Evolutionary conservation across 352 stramenopile species (phyloP), one percentile per base, ranked within the genome.

Genomic region (Phytophthora pluvialis): DNA sequence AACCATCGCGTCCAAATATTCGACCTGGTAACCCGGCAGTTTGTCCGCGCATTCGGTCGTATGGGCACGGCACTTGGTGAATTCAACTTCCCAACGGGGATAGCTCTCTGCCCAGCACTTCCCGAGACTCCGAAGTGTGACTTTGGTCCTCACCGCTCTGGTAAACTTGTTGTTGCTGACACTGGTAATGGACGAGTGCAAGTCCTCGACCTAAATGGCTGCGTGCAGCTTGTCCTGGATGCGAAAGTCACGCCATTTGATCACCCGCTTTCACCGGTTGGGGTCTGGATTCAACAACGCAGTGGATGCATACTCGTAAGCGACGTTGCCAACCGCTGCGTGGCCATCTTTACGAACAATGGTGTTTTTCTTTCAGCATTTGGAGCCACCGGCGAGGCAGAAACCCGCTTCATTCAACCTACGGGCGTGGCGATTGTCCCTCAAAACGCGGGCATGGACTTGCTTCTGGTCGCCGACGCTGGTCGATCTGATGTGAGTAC

Each of bases 1-100:
- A 93, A 93, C 48, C 83, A 93, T 52, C 81, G 81, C 25, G 39
- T 93, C 6, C 80, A 90, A 64, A 51, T 86, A 1, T 91, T 88
- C 28, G 72, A 88, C 36, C 35, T 93, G 8, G 5, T 25, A 10
- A 64, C 45, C 5, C 29, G 43, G 2, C 48, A 18, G 1, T 82
- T 82, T 35, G 31, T 72, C 0, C 64, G 60, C 8, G 18, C 44
- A 13, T 77, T 89, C 42, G 81, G 80, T 21, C 38, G 31, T 26
- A 38, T 84, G 18, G 81, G 81, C 3, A 45, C 43, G 4, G 40
- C 28, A 12, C 54, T 67, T 0, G 79, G 79, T 8, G 59, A 83
- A 12, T 85, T 90, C 28, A 79, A 75, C 29, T 86, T 89, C 29
- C 81, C 81, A 11, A 66, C 52, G 3, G 75, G 66, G 0, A 33